These are phyloP conservation scores for Podila epicladia DNA, from an alignment of 192 early-diverging fungal species.

Conservation along the genomic window DNA sequence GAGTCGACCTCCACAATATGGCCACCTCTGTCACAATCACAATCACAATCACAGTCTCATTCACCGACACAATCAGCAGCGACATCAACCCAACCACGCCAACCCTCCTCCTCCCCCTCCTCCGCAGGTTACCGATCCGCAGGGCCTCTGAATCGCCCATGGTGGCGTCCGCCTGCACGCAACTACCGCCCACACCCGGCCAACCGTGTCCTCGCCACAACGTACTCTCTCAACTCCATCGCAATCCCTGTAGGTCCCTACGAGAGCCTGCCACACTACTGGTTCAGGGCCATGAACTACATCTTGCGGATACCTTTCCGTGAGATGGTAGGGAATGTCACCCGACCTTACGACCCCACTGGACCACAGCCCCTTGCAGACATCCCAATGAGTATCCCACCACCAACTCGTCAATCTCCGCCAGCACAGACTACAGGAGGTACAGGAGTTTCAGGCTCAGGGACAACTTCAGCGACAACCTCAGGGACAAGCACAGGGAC, in stretches of 20 bases:
- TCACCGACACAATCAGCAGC: no score
- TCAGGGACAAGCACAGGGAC: neutral
- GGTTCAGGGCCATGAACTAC: conserved; percentile 20
- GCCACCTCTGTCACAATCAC: no score
- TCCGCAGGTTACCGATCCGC: neutral
- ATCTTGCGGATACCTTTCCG: conserved; percentile 46
- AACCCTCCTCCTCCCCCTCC: neutral
- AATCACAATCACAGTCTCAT: no score
- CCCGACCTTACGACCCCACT: conserved; percentile 30
- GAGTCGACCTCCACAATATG: no score
- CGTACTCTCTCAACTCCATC: neutral
- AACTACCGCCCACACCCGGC: conserved; percentile 36
- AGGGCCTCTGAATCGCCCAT: conserved; percentile 6
- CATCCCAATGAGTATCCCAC: conserved; percentile 15
- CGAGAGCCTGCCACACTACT: conserved; percentile 27
- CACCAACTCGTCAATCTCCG: conserved; percentile 3
- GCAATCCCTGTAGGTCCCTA: neutral
- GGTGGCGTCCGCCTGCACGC: conserved; percentile 42
- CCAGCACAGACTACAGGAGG: neutral
- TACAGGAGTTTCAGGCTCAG: conserved; percentile 1
- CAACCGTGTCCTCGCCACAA: conserved; percentile 12
- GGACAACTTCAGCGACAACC: neutral
- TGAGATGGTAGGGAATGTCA: conserved; percentile 31
- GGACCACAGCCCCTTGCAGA: conserved; percentile 20
- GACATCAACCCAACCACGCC: no score